phyloP scores from a whole-genome alignment of 2,329 filamentous ascomycete genomes.

The Eutypella sp. region DNA sequence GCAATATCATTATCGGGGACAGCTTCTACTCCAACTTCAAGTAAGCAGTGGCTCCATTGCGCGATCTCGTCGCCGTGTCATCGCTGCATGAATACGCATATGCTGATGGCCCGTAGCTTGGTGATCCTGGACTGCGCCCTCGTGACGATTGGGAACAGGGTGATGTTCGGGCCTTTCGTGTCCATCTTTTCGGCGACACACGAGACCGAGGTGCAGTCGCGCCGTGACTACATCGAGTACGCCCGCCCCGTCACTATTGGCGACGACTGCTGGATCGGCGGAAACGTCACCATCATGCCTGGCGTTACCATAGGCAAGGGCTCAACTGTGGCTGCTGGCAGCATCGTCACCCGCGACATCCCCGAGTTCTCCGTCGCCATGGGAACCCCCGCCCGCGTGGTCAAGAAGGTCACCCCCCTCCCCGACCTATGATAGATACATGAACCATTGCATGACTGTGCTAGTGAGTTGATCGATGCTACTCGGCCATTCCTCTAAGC shows the following conservation, averaged over 20 bases:
- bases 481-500: no score
- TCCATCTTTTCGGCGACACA: conserved; percentile 68
- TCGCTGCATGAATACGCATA: no score
- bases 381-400: conserved; percentile 43
- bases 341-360: conserved; percentile 45
- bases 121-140: conserved; percentile 70
- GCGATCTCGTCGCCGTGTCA: conserved; percentile 7
- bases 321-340: conserved; percentile 45
- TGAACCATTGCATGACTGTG: no score
- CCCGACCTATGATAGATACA: background rate
- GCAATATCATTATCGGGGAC: conserved; percentile 57
- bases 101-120: conserved; percentile 26
- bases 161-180: conserved; percentile 68
- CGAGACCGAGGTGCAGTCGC: conserved; percentile 55
- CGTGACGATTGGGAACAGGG: conserved; percentile 65
- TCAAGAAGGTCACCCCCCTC: conserved; percentile 38
- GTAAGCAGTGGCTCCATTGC: conserved; percentile 17
- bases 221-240: conserved; percentile 43
- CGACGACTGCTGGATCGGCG: conserved; percentile 53
- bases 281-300: conserved; percentile 43
- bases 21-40: conserved; percentile 62
- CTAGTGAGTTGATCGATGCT: no score
- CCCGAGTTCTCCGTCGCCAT: conserved; percentile 44
- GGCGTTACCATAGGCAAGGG: conserved; percentile 50
- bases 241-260: conserved; percentile 42